Evolutionary conservation across 768 basidiomycete genomes (phyloP), one percentile per base, ranked within the genome.

Genomic region (Termitomyces sp.): DNA sequence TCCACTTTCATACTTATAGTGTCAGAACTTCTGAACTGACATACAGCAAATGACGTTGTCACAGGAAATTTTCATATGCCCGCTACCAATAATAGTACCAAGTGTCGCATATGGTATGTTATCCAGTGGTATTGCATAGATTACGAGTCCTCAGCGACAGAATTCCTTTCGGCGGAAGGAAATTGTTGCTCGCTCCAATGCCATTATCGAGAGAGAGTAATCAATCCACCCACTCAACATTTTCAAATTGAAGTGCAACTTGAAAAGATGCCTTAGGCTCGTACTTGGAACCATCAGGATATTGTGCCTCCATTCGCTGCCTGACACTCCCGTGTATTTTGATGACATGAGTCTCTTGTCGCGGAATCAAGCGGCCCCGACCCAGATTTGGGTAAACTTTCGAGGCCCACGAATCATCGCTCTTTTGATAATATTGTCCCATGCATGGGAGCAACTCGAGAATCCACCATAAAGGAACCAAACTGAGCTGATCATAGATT

Each of bases 401-500:
- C 13, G 68, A 65, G 3, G 68, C 68, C 78, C 76, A 78, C 36
- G 65, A 47, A 54, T 73, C 69, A 57, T 77, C 68, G 5, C 65
- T 65, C 49, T 60, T 68, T 60, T 79, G 78, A 58, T 72, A 77
- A 53, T 72, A 66, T 56, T 75, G 65, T 16, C 67, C 67, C 54
- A 81, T n/a, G n/a, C n/a, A 45, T 4, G 82, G 85, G 14, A 84
- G 44, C 8, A 80, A 5, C 67, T 92, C 90, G 41, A 91, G 71
- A 35, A 82, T 54, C 90, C 90, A 91, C 90, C 90, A 91, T 0
- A 28, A 44, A 48, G 62, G 71, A 32, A 68, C 62, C 1, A 80
- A 50, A 43, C 62, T 60, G 26, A 91, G 73, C 65, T 87, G 80
- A 65, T 91, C 88, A 60, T 85, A 86, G 2, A 74, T 67, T 0